Base-by-base conservation (phyloP, 1,284 basidiomycete species). In the Exobasidium cylindrosporum region DNA sequence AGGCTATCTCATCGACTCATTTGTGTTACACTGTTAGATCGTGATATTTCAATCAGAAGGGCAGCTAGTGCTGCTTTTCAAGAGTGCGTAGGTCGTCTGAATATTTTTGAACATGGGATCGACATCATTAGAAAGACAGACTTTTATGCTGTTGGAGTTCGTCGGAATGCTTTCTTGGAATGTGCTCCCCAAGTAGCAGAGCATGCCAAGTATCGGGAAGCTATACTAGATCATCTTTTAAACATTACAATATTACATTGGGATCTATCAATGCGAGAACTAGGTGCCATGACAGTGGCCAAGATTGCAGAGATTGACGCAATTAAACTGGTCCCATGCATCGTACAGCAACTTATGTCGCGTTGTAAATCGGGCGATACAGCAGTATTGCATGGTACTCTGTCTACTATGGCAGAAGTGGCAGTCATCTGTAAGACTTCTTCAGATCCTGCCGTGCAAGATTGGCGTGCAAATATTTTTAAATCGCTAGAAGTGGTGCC, bases 11-110 rank as follows among this genome's bases (percentile, higher is more conserved):
- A 84, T 40, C 82, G 83, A 28, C 84, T 98, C 57, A 87, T 89
- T 6, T 85, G 86, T 10, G 89, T 92, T 3, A 87, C 94, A 0
- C 83, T 92, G 43, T 92, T 89, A 70, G 96, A 99, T 81, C 86
- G 96, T 29, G 96, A 98, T 77, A 88, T 97, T 13, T 90, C 92
- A 62, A 92, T 98, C 54, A 86, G 96, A n/a, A 83, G 96, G 65
- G 96, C 96, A 3, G 93, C 95, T 1, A 97, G 94, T 81, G 96
- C 96, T 7, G 92, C 95, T 2, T 98, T 92, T 79, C 96, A 98
- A 80, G 96, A 99, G 81, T 89, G 90, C 73, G 96, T 97, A 45
- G 96, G 96, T 7, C 84, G 96, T 72, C 89, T 90, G 56, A 54
- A 57, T 55, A 81, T 93, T 57, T 94, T 97, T 77, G 89, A 91